A percentile compares a stretch with the other conserved stretches of the same genome.
These are phyloP conservation scores for Collybia sordida DNA, from an alignment of 768 basidiomycete genomes.

Conservation along the genomic window DNA sequence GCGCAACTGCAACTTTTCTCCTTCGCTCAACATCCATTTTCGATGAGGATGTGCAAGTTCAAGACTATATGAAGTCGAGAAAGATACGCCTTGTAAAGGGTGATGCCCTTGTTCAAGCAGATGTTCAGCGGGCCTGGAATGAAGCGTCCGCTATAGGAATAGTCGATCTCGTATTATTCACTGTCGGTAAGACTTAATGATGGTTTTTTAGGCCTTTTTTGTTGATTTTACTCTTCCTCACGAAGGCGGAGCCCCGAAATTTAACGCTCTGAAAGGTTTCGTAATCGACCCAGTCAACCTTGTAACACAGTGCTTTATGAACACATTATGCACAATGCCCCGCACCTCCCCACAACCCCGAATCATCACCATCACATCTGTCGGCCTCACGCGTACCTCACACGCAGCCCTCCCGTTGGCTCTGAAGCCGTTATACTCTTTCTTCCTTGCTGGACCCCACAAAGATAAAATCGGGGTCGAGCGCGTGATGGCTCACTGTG, in stretches of 20 bases:
- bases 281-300: conserved; percentile 53
- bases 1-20: conserved; percentile 63
- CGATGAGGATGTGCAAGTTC: conserved; percentile 51
- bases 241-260: conserved; percentile 46
- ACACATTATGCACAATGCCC: conserved; percentile 56
- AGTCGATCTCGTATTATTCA: conserved; percentile 59
- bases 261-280: conserved; percentile 47
- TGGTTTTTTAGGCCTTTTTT: background rate
- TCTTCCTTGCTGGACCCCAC: conserved; percentile 45
- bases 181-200: conserved; percentile 46
- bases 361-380: conserved; percentile 53
- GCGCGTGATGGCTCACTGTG: conserved; percentile 42
- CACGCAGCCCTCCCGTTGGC: conserved; percentile 45
- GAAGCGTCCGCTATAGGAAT: conserved; percentile 33
- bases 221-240: background rate
- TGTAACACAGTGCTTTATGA: conserved; percentile 56
- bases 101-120: conserved; percentile 53
- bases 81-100: conserved; percentile 57
- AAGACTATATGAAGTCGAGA: conserved; percentile 47
- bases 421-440: conserved; percentile 49
- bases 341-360: conserved; percentile 36
- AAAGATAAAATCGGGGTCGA: conserved; percentile 65
- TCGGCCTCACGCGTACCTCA: conserved; percentile 47
- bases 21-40: conserved; percentile 55
- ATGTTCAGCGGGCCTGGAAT: conserved; percentile 54